Percentiles rank a stretch among this genome's conserved stretches.
phyloP scores from a whole-genome alignment of 805 yeast genomes.

The Jamesozyma gamospora region DNA sequence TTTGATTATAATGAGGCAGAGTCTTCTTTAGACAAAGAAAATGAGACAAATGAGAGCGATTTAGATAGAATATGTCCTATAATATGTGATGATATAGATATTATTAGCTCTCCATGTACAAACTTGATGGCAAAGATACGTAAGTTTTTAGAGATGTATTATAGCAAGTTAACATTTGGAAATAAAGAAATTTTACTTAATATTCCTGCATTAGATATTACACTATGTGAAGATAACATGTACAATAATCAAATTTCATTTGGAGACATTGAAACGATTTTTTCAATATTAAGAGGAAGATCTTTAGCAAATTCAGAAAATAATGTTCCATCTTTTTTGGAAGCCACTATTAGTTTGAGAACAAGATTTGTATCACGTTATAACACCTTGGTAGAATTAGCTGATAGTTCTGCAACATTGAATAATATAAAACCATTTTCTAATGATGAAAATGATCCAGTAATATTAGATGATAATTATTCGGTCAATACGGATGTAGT shows the following conservation, averaged over 20 bases:
- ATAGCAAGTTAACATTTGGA: constrained; percentile 17
- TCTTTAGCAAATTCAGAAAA: constrained; percentile 16
- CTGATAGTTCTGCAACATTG: constrained; percentile 26
- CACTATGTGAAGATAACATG: constrained; percentile 26
- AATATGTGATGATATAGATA: constrained; percentile 13
- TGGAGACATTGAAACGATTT: constrained; percentile 25
- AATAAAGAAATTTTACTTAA: constrained; percentile 22
- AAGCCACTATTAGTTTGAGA: constrained; percentile 13
- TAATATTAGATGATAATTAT: constrained; percentile 22
- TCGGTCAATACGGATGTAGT: constrained; percentile 4
- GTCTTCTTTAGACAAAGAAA: constrained; percentile 5
- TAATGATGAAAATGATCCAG: constrained; percentile 26
- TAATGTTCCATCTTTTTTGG: constrained; percentile 14
- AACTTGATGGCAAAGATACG: constrained; percentile 19
- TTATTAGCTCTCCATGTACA: constrained; percentile 11
- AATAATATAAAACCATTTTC: constrained; percentile 24
- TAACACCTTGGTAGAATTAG: constrained; percentile 27
- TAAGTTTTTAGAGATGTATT: constrained; percentile 15
- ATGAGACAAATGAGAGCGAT: constrained; percentile 8
- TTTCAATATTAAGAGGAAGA: constrained; percentile 20
- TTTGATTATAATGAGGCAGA: constrained; percentile 13
- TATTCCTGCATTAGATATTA: constrained; percentile 24
- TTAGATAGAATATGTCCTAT: constrained; percentile 9
- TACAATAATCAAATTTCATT: constrained; percentile 26
- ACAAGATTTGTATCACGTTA: constrained; percentile 28